phyloP scores from a whole-genome alignment of 2,329 filamentous ascomycete genomes.

The Aspergillus eucalypticola region DNA sequence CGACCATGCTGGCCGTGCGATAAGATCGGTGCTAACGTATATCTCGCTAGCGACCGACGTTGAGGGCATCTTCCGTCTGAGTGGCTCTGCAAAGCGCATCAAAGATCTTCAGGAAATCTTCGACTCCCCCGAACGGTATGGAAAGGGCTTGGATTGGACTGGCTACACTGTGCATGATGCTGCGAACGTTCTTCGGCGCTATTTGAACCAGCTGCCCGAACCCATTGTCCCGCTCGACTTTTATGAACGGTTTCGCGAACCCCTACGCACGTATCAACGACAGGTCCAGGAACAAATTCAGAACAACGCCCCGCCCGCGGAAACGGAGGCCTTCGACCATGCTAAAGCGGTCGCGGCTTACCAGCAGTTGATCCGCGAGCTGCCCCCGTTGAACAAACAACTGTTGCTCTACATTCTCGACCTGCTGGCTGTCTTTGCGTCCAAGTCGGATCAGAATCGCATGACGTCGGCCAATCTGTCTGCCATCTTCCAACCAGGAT shows the following conservation, averaged over 20 bases:
- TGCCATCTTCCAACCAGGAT: slow-evolving; percentile 95
- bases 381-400: slow-evolving; percentile 91
- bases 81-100: slow-evolving; percentile 95
- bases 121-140: slow-evolving; percentile 91
- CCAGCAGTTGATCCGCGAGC: slow-evolving; percentile 85
- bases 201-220: slow-evolving; percentile 93
- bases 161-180: slow-evolving; percentile 98
- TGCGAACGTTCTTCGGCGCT: slow-evolving; percentile 90
- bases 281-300: slow-evolving; percentile 73
- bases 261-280: slow-evolving; percentile 68
- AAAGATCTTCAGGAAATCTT: slow-evolving; percentile 92
- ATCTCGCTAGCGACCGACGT: slow-evolving; percentile 75
- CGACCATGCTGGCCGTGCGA: slow-evolving; percentile 16
- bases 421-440: slow-evolving; percentile 91
- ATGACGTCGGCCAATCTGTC: slow-evolving; percentile 95
- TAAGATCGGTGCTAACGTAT: background rate
- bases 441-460: slow-evolving; percentile 92
- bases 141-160: slow-evolving; percentile 94
- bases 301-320: slow-evolving; percentile 66
- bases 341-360: slow-evolving; percentile 76
- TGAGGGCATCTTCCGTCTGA: slow-evolving; percentile 94
- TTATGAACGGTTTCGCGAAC: slow-evolving; percentile 87
- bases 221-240: slow-evolving; percentile 93
- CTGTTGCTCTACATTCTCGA: slow-evolving; percentile 94
- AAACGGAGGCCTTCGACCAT: slow-evolving; percentile 73